Base-by-base conservation (phyloP, 208 protist genomes). In the Leishmania martiniquensis region DNA sequence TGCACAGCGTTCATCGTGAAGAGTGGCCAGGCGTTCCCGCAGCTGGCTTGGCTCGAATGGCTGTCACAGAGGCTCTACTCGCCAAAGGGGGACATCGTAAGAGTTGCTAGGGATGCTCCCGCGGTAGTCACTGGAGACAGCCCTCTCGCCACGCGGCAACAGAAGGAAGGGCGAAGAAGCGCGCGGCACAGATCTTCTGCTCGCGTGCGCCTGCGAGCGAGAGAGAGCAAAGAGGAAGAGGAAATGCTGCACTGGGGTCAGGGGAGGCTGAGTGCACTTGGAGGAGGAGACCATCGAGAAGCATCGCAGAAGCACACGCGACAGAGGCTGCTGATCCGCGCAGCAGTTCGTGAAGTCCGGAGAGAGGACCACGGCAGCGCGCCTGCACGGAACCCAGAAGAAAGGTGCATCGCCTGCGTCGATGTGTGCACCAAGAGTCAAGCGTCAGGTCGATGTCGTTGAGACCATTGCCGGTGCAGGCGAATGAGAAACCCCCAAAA, bases 81-180 rank as follows among this genome's bases (percentile, higher is more conserved):
- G 51, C 93, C 86, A 70, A 98, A 98, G 83, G 97, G 97, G 10
- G n/a, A 95, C 86, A 42, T 97, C 94, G 69, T 95, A 81, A 2
- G 91, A 83, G 69, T 72, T 79, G 32, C 75, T 65, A 4, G 86
- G 77, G 54, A 93, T 87, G 69, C 98, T 91, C n/a, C 89, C 84
- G 22, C 93, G 76, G 72, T 96, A 98, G 76, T 96, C 93, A 62
- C 94, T 88, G 74, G 89, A 94, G 37, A 97, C 80, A 29, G 98
- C 85, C 78, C 85, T 94, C 51, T 98, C 95, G 7, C 96, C 94
- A 0, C 92, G 83, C 9, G 88, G 79, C 32, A 92, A 97, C 10
- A 98, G 77, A 42, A 98, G 88, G 72, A 97, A 98, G 34, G 98
- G 76, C 68, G 98, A 92, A 1, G 92, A 98, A 39, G 92, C 69